Base-by-base conservation (phyloP, 225 moss, liverwort and hornwort genomes). In the Physcomitrium patens region DNA sequence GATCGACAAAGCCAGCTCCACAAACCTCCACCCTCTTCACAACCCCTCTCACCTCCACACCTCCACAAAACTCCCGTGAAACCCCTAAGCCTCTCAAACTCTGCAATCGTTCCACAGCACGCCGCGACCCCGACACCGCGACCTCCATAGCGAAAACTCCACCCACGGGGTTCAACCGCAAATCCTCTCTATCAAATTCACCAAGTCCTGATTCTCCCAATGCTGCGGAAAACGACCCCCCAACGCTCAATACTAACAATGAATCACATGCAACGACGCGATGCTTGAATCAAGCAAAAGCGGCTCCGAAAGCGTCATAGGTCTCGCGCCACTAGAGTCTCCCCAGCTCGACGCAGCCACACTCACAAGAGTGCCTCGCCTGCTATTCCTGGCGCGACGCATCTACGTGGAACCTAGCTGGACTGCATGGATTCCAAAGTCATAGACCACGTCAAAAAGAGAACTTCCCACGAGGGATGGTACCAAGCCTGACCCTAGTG, bases 71-170 rank as follows among this genome's bases (percentile, higher is more conserved):
- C 17, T 22, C 60, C 43, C 54, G 65, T 60, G 19, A 69, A 14
- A 55, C 37, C 43, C 63, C 76, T 10, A 37, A 4, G 31, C 31
- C 5, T 37, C 31, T 4, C 4, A 43, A 69, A 49, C 63, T 49
- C 54, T 60, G 64, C 28, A 63, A 27, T 5, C 42, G 71, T 24
- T 57, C 65, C 1, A 26, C 17, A 14, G 20, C 58, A 18, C 42
- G 68, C 17, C 65, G 9, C 48, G 77, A 52, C 11, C 61, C 74
- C 57, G 75, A 57, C 74, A 71, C 63, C 0, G 71, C 67, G 0
- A 78, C 23, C 71, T 77, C 74, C 80, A 77, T 80, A 24, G 54
- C 72, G 9, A 55, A 3, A 49, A n/a, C 31, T 10, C 50, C n/a
- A 18, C n/a, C 6, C 16, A 19, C 61, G 9, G 0, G 12, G 26